A percentile compares a stretch with the other conserved stretches of the same genome.
phyloP scores from a whole-genome alignment of 257 asterid genomes.

The Gentiana dahurica region DNA sequence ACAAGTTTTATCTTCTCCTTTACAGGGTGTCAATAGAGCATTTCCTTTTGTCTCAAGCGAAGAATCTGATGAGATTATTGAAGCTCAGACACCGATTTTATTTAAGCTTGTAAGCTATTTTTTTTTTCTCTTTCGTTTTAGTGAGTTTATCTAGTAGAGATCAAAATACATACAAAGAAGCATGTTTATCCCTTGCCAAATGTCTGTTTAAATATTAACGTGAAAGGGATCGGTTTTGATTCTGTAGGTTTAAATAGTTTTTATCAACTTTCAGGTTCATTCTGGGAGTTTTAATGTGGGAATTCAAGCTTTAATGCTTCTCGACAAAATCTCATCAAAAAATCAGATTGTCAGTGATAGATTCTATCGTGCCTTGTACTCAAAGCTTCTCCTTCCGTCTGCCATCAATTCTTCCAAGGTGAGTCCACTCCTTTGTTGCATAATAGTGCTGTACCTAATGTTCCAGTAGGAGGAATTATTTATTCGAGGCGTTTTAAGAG shows the following conservation, averaged over 20 bases:
- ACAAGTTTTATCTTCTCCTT: conserved; percentile 9
- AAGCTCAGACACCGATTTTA: conserved; percentile 77
- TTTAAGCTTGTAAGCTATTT: conserved; percentile 70
- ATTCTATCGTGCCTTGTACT: conserved; percentile 92
- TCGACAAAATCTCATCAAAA: conserved; percentile 84
- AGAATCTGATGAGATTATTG: conserved; percentile 73
- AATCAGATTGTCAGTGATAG: conserved; percentile 91
- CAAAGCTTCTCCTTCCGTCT: conserved; percentile 85
- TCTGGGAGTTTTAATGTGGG: conserved; percentile 94
- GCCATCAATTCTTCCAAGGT: conserved; percentile 98
- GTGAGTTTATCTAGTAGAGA: background rate
- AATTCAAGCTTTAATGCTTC: conserved; percentile 95
- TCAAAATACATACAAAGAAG: background rate
- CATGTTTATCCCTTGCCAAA: background rate
- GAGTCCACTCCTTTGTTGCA: background rate
- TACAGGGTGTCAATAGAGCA: conserved; percentile 96
- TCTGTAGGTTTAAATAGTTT: background rate
- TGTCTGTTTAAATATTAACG: no score
- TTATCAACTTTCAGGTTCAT: conserved; percentile 55
- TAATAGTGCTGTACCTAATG: no score
- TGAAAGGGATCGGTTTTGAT: no score
- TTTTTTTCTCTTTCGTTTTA: no score
- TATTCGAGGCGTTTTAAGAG: no score
- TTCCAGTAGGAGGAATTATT: no score
- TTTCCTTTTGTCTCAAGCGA: conserved; percentile 80